Conservation (phyloP, 1,284 basidiomycete genomes). For the Sutorius eximius region DNA sequence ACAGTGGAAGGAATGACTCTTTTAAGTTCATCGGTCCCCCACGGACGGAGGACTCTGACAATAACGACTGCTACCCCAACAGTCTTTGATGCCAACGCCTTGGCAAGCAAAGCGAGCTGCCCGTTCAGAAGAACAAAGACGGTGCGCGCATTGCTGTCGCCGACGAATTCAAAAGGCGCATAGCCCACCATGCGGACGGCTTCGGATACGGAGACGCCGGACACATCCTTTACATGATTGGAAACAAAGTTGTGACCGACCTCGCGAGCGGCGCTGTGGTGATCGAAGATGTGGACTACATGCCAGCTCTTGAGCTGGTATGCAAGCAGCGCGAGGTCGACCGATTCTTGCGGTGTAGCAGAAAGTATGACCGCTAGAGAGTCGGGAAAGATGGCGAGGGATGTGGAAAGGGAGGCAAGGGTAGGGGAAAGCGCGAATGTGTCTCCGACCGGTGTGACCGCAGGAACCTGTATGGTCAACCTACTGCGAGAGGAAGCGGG, state of each 20-base stretch:
- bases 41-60: slow-evolving; percentile 76
- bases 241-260: slow-evolving; percentile 50
- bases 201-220: slow-evolving; percentile 41
- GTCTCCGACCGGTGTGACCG: slow-evolving; percentile 63
- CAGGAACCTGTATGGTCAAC: slow-evolving; percentile 77
- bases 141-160: slow-evolving; percentile 57
- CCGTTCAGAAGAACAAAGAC: slow-evolving; percentile 70
- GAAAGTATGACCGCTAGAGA: slow-evolving; percentile 79
- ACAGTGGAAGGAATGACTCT: slow-evolving; percentile 57
- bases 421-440: slow-evolving; percentile 71
- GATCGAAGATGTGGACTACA: slow-evolving; percentile 79
- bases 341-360: slow-evolving; percentile 75
- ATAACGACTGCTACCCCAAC: slow-evolving; percentile 60
- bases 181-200: slow-evolving; percentile 57
- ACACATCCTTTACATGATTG: slow-evolving; percentile 32
- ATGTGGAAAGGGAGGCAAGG: slow-evolving; percentile 63
- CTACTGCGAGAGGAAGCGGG: slow-evolving; percentile 59
- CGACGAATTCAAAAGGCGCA: slow-evolving; percentile 65
- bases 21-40: slow-evolving; percentile 65
- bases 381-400: slow-evolving; percentile 63
- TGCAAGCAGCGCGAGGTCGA: slow-evolving; percentile 68
- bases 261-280: slow-evolving; percentile 69
- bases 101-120: slow-evolving; percentile 60
- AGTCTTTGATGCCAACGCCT: slow-evolving; percentile 46
- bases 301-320: slow-evolving; percentile 64